These are phyloP conservation scores for Multifurca ochricompacta DNA, from an alignment of 768 basidiomycete species.

Conservation along the genomic window DNA sequence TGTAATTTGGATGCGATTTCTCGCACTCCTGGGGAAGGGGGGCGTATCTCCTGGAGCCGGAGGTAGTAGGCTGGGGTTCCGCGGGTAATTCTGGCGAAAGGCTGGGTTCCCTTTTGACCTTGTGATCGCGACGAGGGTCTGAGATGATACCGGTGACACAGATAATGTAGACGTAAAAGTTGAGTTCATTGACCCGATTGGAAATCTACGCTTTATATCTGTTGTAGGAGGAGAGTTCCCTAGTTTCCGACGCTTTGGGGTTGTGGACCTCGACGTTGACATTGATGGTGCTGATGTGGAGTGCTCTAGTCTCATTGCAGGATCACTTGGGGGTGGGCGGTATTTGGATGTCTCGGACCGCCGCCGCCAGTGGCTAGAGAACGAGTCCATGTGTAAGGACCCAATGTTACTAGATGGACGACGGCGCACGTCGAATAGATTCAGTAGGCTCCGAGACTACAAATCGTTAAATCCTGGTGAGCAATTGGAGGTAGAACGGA, in stretches of 20 bases:
- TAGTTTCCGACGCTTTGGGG: conserved; percentile 7
- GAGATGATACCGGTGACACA: not conserved
- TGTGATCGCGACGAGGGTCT: conserved; percentile 6
- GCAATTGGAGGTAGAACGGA: not conserved
- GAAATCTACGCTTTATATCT: not conserved
- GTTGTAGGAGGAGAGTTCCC: not conserved
- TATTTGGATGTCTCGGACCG: not conserved
- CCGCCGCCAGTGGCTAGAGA: not conserved
- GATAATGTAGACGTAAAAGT: not conserved
- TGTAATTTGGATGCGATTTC: conserved; percentile 4
- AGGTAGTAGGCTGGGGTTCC: not conserved
- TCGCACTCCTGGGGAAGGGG: conserved; percentile 15
- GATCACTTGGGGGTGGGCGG: not conserved
- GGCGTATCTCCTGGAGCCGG: conserved; percentile 15
- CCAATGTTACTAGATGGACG: not conserved
- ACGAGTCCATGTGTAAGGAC: not conserved
- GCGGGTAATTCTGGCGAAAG: conserved; percentile 8
- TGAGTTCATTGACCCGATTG: not conserved
- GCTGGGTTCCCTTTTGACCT: conserved; percentile 15
- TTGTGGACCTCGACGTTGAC: not conserved
- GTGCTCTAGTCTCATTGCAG: not conserved
- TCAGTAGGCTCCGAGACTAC: not conserved
- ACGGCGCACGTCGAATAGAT: not conserved
- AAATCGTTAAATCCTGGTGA: not conserved
- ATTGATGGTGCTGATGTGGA: not conserved